Evolutionary conservation across 352 stramenopile genomes (phyloP).

Genomic region (Phytophthora megakarya): DNA sequence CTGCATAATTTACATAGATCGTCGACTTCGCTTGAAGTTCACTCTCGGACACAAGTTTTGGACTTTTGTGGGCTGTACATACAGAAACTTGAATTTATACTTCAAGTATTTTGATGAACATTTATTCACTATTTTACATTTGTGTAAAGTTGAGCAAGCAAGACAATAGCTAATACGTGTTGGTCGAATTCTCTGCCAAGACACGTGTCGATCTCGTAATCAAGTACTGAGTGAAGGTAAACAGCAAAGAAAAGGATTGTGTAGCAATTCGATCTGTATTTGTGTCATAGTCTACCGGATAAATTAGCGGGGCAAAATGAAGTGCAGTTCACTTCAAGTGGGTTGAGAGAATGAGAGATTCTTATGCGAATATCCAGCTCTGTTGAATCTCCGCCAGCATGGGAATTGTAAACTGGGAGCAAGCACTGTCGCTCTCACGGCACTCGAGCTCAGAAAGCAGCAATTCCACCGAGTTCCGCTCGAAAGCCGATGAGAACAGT

Average conservation of each 20-base stretch:
- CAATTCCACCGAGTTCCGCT: slow-evolving; percentile 65
- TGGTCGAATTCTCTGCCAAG: no score
- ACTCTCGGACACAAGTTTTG: no score
- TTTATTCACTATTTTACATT: slow-evolving; percentile 4
- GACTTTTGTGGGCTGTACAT: no score
- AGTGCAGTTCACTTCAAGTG: slow-evolving; percentile 18
- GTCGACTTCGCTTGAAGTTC: no score
- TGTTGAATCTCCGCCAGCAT: slow-evolving; percentile 65
- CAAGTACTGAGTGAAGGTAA: slow-evolving; percentile 22
- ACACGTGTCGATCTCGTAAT: slow-evolving; percentile 12
- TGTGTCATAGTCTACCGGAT: slow-evolving; percentile 25
- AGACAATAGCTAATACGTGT: no score
- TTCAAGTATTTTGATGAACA: slow-evolving; percentile 24
- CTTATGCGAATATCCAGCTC: slow-evolving; percentile 63
- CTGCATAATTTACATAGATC: no score
- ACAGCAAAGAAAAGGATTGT: slow-evolving; percentile 11
- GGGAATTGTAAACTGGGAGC: slow-evolving; percentile 50
- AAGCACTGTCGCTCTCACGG: slow-evolving; percentile 29
- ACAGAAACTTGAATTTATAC: no score
- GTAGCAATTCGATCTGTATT: slow-evolving; percentile 16
- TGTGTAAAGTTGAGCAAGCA: no score
- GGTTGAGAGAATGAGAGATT: slow-evolving; percentile 5
- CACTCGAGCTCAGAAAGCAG: slow-evolving; percentile 46
- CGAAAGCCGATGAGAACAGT: slow-evolving; percentile 62
- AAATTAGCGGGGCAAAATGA: slow-evolving; percentile 29